phyloP scores from a whole-genome alignment of 441 rosid genomes.

The Raphanus hybrid region DNA sequence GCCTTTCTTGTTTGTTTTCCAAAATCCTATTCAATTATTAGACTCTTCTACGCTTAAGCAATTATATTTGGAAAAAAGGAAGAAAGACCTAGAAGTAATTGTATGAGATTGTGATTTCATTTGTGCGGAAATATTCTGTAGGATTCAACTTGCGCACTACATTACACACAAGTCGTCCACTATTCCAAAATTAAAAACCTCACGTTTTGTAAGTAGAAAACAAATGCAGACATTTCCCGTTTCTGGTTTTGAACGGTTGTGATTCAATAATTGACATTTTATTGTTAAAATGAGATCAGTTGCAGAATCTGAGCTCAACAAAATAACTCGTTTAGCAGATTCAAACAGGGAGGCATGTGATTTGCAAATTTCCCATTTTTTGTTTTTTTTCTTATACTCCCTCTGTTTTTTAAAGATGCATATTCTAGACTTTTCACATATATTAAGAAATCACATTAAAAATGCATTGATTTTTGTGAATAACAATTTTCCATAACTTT shows the following conservation, averaged over 20 bases:
- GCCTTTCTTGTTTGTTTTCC: neutral
- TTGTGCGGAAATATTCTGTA: neutral
- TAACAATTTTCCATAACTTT: too few species aligned
- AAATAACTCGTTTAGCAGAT: too few species aligned
- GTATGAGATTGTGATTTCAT: neutral
- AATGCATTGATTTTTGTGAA: too few species aligned
- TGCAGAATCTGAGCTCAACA: neutral
- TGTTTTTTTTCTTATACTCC: too few species aligned
- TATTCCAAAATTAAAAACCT: neutral
- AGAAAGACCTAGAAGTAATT: neutral
- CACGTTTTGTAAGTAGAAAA: neutral
- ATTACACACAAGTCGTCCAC: neutral
- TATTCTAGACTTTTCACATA: too few species aligned
- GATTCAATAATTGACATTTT: too few species aligned
- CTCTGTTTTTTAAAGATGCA: too few species aligned
- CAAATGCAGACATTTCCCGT: neutral
- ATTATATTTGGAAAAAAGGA: neutral
- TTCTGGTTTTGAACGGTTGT: neutral
- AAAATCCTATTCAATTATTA: neutral
- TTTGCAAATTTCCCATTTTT: neutral
- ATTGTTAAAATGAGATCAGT: neutral
- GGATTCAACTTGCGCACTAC: slow-evolving; percentile 16
- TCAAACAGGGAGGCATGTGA: neutral
- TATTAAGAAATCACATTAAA: too few species aligned
- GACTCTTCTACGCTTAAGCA: neutral